These are phyloP conservation scores for Eutypella sp. DNA, from an alignment of 2,329 filamentous ascomycete genomes.

Conservation along the genomic window DNA sequence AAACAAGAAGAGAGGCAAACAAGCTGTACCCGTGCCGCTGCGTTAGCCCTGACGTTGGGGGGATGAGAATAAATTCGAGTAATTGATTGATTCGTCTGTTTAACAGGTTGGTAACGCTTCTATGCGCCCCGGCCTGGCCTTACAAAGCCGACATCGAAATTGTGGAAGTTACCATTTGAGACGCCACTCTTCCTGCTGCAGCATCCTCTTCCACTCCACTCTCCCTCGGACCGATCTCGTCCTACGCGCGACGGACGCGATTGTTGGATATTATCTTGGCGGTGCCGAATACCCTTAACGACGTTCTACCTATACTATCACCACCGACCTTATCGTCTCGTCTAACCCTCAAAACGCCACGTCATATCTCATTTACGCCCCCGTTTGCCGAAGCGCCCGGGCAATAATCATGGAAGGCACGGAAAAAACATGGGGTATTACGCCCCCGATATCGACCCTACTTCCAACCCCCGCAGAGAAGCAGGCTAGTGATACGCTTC, in stretches of 20 bases:
- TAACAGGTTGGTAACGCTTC: no score
- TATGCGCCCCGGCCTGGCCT: no score
- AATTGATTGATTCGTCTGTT: no score
- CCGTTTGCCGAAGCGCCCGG: no score
- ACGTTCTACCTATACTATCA: neutral
- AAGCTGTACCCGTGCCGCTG: no score
- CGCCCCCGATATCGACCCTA: constrained; percentile 72
- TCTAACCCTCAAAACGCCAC: neutral
- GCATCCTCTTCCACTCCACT: no score
- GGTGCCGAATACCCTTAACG: no score
- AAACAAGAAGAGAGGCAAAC: no score
- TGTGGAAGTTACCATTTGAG: neutral
- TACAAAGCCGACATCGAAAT: neutral
- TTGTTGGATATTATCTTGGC: no score
- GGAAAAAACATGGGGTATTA: constrained; percentile 56
- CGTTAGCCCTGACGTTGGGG: neutral
- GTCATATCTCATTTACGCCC: constrained; percentile 1
- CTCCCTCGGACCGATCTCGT: no score
- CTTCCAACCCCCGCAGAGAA: constrained; percentile 75
- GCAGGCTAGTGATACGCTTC: constrained; percentile 69
- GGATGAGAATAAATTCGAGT: no score
- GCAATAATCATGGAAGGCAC: constrained; percentile 19
- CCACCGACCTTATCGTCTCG: neutral
- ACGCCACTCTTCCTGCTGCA: neutral
- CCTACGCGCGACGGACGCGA: neutral